Conservation (phyloP, 1,284 basidiomycete genomes). For the Fomitopsis schrenkii region DNA sequence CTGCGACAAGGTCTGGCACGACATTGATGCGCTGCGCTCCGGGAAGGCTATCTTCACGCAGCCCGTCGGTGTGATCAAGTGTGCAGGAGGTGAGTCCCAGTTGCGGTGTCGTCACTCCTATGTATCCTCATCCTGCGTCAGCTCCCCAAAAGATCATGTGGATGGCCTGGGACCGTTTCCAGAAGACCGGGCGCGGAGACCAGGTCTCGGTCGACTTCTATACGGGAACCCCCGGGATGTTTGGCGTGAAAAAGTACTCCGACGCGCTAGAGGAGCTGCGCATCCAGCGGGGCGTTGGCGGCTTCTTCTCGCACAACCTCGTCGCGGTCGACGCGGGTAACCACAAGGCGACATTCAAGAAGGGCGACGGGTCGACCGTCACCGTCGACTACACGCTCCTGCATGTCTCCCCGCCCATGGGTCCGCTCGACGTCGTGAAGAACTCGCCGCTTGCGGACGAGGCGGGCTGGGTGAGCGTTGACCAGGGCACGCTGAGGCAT, state of each 20-base stretch:
- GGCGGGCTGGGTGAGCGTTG: slow-evolving; percentile 86
- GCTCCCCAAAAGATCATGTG: slow-evolving; percentile 94
- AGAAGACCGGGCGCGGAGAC: slow-evolving; percentile 51
- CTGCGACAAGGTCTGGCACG: slow-evolving; percentile 83
- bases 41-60: slow-evolving; percentile 96
- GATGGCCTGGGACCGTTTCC: slow-evolving; percentile 86
- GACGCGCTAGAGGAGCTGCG: slow-evolving; percentile 81
- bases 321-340: slow-evolving; percentile 66
- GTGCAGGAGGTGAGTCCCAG: slow-evolving; percentile 74
- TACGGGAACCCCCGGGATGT: slow-evolving; percentile 94
- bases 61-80: slow-evolving; percentile 93
- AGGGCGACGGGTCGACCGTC: slow-evolving; percentile 59
- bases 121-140: slow-evolving; percentile 22
- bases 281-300: slow-evolving; percentile 75
- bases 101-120: neutral
- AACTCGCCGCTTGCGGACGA: slow-evolving; percentile 74
- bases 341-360: slow-evolving; percentile 83
- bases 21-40: slow-evolving; percentile 70
- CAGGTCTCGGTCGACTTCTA: slow-evolving; percentile 79
- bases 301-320: slow-evolving; percentile 83
- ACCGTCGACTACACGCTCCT: slow-evolving; percentile 80
- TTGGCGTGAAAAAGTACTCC: slow-evolving; percentile 88
- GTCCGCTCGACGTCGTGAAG: slow-evolving; percentile 83
- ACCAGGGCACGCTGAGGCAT: slow-evolving; percentile 79
- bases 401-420: slow-evolving; percentile 91